phyloP scores from a whole-genome alignment of 345 rosid species.

The Gynandropsis gynandra region DNA sequence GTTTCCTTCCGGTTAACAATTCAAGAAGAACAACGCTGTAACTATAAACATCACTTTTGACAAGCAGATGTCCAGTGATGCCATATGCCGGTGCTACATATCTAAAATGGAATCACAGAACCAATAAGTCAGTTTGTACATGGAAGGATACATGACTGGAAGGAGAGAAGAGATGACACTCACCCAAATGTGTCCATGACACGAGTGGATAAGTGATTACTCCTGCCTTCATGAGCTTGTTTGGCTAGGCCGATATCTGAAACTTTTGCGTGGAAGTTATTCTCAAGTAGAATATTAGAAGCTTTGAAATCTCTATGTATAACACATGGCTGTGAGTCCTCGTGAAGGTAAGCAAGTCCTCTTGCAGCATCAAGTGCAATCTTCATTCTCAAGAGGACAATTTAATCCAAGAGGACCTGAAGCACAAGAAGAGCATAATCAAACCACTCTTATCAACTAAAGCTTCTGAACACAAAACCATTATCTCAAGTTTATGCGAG shows the following conservation, averaged over 20 bases:
- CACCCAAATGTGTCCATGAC: slow-evolving; percentile 99
- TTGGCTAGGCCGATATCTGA: slow-evolving; percentile 98
- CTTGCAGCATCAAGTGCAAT: too few relatives aligned
- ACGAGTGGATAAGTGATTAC: slow-evolving; percentile 88
- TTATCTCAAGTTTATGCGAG: too few relatives aligned
- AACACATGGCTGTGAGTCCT: too few relatives aligned
- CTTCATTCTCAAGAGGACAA: slow-evolving; percentile 95
- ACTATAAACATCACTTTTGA: slow-evolving; percentile 97
- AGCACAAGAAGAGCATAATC: slow-evolving; percentile 20
- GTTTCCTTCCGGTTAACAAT: too few relatives aligned
- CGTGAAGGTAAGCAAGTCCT: too few relatives aligned
- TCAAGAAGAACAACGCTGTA: slow-evolving; percentile 95
- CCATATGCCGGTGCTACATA: slow-evolving; percentile 99
- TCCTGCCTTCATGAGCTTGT: slow-evolving; percentile 99
- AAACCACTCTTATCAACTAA: slow-evolving; percentile 12
- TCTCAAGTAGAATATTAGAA: slow-evolving; percentile 91
- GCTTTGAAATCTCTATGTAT: too few relatives aligned
- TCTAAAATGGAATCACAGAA: slow-evolving; percentile 31
- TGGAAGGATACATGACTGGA: neutral
- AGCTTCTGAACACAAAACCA: too few relatives aligned
- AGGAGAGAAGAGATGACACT: slow-evolving; percentile 28
- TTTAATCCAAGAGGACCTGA: slow-evolving; percentile 86
- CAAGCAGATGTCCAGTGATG: slow-evolving; percentile 96
- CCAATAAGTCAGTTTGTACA: slow-evolving; percentile 2
- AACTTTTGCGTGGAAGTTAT: slow-evolving; percentile 91